phyloP scores from a whole-genome alignment of 2,329 filamentous ascomycete genomes.

The Apiospora marii region DNA sequence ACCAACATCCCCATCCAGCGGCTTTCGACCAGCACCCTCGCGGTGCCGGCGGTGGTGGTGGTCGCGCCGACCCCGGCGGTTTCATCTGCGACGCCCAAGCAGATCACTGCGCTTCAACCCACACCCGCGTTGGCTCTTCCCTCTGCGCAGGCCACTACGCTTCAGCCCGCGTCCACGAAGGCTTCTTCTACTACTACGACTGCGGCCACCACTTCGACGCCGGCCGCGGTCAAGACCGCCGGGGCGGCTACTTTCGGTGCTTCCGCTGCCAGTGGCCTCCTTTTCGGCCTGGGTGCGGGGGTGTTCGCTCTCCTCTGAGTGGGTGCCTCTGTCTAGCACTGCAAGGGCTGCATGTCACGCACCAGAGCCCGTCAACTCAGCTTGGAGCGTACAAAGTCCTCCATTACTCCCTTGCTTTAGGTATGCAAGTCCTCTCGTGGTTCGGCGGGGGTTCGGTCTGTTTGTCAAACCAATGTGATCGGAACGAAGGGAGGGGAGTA shows the following conservation, averaged over 20 bases:
- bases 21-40: background rate
- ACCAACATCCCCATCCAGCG: background rate
- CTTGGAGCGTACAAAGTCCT: background rate
- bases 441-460: too few species aligned
- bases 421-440: too few species aligned
- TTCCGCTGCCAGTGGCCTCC: background rate
- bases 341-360: background rate
- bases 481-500: background rate
- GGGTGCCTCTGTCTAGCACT: background rate
- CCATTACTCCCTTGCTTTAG: background rate
- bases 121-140: too few species aligned
- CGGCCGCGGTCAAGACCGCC: background rate
- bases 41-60: background rate
- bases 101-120: background rate
- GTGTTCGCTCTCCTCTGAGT: background rate
- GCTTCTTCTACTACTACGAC: background rate
- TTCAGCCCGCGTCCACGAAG: background rate
- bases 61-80: background rate
- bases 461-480: too few species aligned
- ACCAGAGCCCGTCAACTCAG: background rate
- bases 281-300: slow-evolving; percentile 3
- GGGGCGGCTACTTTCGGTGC: background rate
- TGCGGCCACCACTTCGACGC: background rate
- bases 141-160: too few species aligned
- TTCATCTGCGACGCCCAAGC: background rate